Base-by-base conservation (phyloP, 257 asterid genomes). In the Fraxinus anomala region DNA sequence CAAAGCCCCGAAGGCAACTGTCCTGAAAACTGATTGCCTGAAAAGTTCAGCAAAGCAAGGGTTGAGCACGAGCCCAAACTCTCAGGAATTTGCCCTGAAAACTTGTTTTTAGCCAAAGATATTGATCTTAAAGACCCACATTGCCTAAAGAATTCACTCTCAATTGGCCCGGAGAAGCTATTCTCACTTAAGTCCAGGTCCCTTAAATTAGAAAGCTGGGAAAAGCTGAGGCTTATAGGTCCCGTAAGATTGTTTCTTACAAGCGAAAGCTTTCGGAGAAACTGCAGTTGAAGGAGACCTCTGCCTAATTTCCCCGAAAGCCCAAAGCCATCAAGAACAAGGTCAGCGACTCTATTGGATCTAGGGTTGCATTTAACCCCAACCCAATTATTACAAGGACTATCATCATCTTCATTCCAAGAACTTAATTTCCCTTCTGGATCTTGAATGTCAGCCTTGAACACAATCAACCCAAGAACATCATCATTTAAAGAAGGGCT, bases 1-100 rank as follows among this genome's bases (percentile, higher is more conserved):
- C 96, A 95, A 59, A 93, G 63, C 31, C 86, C 94, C 31, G 86
- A 70, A 12, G 97, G 92, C 75, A 95, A 78, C 44, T 75, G 19
- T 40, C 99, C 99, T 0, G 93, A 87, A 75, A 95, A 91, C 89
- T 83, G 92, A 83, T 95, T 95, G 13, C 90, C 87, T 0, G 99
- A 95, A 14, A 95, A 79, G 82, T 93, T 84, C 67, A 95, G 79
- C 1, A 89, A 84, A 74, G 89, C 90, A n/a, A 95, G 90, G 16
- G 90, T 31, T 1, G 90, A 83, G 83, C 99, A 95, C 0, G 91
- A 91, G 83, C 91, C 86, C 77, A 95, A 81, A 83, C 93, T 90
- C 77, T 79, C 91, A 2, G 98, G 98, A 70, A 95, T 80, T 21
- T 84, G 85, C 69, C 99, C 98, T 0, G 90, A 83, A 76, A 95